Base-by-base conservation (phyloP, 78 protist species). In the slime mould (Dictyostelium discoideum) region DNA sequence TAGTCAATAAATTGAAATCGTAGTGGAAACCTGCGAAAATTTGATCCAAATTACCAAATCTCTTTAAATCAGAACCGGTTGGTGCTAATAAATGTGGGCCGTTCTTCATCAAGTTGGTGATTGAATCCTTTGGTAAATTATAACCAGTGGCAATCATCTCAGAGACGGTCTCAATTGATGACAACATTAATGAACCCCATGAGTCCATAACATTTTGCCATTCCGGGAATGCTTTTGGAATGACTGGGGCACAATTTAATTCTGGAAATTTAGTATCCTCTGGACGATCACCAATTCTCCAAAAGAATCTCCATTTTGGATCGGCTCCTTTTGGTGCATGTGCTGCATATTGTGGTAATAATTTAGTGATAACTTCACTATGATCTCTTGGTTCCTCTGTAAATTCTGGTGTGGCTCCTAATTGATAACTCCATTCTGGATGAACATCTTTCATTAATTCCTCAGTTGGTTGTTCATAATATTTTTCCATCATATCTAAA, bases 21-120 rank as follows among this genome's bases (percentile, higher is more conserved):
- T 96, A 94, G 81, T 98, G 99, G 92, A 82, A 98, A 22, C 98
- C 98, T 4, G 99, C 99, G 29, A 98, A 94, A 60, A 96, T 87
- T 44, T 86, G 85, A 60, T 90, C 96, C 18, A 85, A 32, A 26
- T 92, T 65, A 83, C 93, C 92, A 37, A 82, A 96, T 67, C 84
- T 73, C 80, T 79, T 42, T 42, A 98, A 50, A 54, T 98, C 98
- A 5, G 98, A 96, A 57, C 98, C 99, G 20, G 99, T 98, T 29
- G 99, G 99, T 0, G 99, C 99, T 9, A 98, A 86, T 37, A 98
- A 85, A 90, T 98, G 99, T 81, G 98, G 99, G 20, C 98, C 99
- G 3, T 37, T 16, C 46, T 46, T 78, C 98, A 97, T 80, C 83
- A 87, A 1, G 37, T 44, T 22, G 77, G 97, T 81, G 89, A 98